phyloP scores from a whole-genome alignment of 2,329 filamentous ascomycete species.

The Capronia coronata region DNA sequence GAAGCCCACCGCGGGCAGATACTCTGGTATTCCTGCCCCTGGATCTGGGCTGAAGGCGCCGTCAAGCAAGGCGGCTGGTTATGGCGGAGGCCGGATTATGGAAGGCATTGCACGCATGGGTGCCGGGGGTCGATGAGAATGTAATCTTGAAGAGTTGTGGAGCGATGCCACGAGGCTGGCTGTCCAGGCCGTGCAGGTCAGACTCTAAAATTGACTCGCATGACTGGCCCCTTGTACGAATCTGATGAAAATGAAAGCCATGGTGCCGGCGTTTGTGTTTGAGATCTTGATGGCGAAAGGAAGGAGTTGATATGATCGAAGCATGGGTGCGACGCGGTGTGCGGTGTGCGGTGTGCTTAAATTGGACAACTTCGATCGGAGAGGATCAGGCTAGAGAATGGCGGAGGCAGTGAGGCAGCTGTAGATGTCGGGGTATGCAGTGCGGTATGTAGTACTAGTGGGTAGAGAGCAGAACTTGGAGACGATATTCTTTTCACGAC shows the following conservation, averaged over 20 bases:
- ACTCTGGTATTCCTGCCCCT: slow-evolving; percentile 25
- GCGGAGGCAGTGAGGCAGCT: neutral
- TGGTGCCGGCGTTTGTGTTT: slow-evolving; percentile 11
- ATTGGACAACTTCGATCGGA: neutral
- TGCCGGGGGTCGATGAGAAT: slow-evolving; percentile 23
- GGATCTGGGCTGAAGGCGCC: slow-evolving; percentile 27
- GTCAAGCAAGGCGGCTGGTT: slow-evolving; percentile 23
- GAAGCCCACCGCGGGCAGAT: slow-evolving; percentile 26
- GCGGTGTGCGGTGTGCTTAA: neutral
- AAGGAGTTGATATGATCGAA: neutral
- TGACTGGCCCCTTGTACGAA: slow-evolving; percentile 13
- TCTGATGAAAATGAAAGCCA: slow-evolving; percentile 5
- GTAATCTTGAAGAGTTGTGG: neutral
- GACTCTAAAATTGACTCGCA: slow-evolving; percentile 15
- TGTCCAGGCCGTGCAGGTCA: too few species aligned
- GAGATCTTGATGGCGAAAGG: neutral
- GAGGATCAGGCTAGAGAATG: neutral
- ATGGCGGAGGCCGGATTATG: slow-evolving; percentile 29
- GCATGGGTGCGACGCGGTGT: neutral
- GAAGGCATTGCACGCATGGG: slow-evolving; percentile 32
- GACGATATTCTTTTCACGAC: too few species aligned
- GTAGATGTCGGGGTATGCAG: neutral
- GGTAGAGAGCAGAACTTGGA: neutral
- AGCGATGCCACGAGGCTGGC: neutral
- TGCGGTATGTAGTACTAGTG: too few species aligned